A percentile compares a stretch with the other conserved stretches of the same genome.
phyloP scores from a whole-genome alignment of 257 asterid species.

The Leonotis leonurus region DNA sequence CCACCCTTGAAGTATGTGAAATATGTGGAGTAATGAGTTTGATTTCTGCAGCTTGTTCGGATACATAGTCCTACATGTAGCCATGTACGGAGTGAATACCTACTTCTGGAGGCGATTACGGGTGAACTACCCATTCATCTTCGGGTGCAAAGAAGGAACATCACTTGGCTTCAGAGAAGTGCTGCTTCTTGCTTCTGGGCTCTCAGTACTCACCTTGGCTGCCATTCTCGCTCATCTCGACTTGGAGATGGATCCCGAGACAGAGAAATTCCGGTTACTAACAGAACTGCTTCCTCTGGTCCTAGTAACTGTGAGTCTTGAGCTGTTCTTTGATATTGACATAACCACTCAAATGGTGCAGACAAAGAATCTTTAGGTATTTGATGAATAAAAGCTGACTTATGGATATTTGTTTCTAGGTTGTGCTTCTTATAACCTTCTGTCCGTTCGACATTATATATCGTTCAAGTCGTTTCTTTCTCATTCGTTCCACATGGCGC shows the following conservation, averaged over 20 bases:
- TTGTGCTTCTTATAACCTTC: conserved; percentile 37
- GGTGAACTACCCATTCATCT: conserved; percentile 69
- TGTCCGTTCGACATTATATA: conserved; percentile 66
- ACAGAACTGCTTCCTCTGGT: conserved; percentile 60
- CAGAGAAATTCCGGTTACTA: conserved; percentile 24
- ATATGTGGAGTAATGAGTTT: no score
- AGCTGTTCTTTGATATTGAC: not conserved
- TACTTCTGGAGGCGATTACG: conserved; percentile 62
- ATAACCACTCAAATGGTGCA: no score
- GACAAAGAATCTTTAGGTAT: no score
- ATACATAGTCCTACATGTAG: conserved; percentile 61
- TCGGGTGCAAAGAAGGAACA: conserved; percentile 55
- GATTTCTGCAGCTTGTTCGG: conserved; percentile 44
- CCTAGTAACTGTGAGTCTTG: conserved; percentile 33
- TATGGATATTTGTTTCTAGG: conserved; percentile 34
- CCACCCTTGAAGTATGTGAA: no score
- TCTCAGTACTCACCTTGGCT: conserved; percentile 46
- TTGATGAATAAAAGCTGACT: not conserved
- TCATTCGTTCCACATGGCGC: conserved; percentile 45
- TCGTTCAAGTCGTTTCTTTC: conserved; percentile 64
- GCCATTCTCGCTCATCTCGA: conserved; percentile 59
- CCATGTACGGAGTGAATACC: conserved; percentile 45
- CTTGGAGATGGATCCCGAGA: conserved; percentile 65
- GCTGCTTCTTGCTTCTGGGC: conserved; percentile 64
- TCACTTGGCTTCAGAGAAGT: conserved; percentile 59